A percentile compares a stretch with the other conserved stretches of the same genome.
Conservation (phyloP, 2,329 filamentous ascomycete genomes). For the Epichloe elymi region DNA sequence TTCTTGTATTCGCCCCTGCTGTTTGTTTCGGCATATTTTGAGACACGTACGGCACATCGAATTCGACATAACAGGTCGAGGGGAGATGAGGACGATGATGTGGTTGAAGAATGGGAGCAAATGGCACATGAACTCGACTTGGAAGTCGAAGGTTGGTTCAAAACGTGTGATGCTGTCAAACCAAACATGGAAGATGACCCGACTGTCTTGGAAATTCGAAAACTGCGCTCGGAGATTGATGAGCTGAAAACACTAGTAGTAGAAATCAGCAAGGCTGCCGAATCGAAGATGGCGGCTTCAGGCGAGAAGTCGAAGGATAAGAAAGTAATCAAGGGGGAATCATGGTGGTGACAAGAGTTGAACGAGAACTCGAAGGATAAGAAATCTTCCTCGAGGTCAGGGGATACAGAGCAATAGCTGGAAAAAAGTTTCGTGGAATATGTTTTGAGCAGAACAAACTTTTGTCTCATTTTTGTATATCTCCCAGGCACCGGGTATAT, state of each 20-base stretch:
- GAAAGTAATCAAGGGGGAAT: no score
- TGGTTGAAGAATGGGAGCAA: constrained; percentile 88
- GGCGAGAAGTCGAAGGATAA: neutral
- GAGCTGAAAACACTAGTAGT: constrained; percentile 39
- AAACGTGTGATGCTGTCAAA: constrained; percentile 61
- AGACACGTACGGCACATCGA: constrained; percentile 49
- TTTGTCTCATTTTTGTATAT: neutral
- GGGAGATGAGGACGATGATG: constrained; percentile 83
- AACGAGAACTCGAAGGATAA: neutral
- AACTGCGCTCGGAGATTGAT: constrained; percentile 44
- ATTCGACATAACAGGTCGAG: constrained; percentile 63
- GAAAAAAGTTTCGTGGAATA: neutral
- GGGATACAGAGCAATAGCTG: neutral
- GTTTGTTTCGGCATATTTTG: constrained; percentile 60
- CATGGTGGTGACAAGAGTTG: no score
- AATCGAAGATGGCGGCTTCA: neutral
- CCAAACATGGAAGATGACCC: constrained; percentile 73
- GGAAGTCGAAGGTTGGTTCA: constrained; percentile 72
- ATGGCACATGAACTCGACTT: constrained; percentile 59
- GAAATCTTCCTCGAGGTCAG: neutral
- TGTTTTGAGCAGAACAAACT: neutral
- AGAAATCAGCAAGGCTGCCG: constrained; percentile 12
- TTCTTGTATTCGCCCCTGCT: constrained; percentile 75
- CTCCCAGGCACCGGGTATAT: neutral
- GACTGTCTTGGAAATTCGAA: constrained; percentile 55